phyloP scores from a whole-genome alignment of 2,329 filamentous ascomycete species.

The Drechslerella dactyloides region DNA sequence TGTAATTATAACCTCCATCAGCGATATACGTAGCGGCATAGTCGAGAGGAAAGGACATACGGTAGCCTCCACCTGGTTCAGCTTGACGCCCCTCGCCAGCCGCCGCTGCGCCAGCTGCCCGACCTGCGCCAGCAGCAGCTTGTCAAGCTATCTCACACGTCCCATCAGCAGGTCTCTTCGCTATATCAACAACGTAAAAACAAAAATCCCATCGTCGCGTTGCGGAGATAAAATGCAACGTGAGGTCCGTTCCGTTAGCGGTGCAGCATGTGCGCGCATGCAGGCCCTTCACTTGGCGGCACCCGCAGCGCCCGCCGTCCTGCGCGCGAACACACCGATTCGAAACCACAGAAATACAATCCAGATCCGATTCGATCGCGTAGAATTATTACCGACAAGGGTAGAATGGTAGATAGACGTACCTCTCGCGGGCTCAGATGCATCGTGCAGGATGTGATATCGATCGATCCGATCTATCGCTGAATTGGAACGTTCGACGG shows the following conservation, averaged over 20 bases:
- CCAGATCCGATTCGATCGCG: neutral
- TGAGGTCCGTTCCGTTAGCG: too few relatives aligned
- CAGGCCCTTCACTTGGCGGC: too few relatives aligned
- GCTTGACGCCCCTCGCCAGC: slow-evolving; percentile 81
- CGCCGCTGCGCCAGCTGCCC: slow-evolving; percentile 85
- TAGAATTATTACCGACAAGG: too few relatives aligned
- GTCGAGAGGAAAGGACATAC: slow-evolving; percentile 60
- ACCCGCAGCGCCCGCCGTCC: too few relatives aligned
- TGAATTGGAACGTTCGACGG: too few relatives aligned
- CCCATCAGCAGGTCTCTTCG: neutral
- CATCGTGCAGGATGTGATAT: slow-evolving; percentile 11
- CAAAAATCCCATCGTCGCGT: neutral
- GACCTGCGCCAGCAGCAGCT: slow-evolving; percentile 89
- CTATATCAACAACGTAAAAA: too few relatives aligned
- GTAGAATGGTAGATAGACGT: slow-evolving; percentile 10
- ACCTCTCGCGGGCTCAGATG: slow-evolving; percentile 50
- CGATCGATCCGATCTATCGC: neutral
- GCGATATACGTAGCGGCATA: slow-evolving; percentile 4
- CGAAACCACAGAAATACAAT: too few relatives aligned
- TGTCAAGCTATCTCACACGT: slow-evolving; percentile 73
- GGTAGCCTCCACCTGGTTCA: slow-evolving; percentile 89
- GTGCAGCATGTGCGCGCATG: too few relatives aligned
- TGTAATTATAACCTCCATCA: slow-evolving; percentile 55
- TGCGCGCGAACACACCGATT: too few relatives aligned
- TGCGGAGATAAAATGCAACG: neutral